Conservation (phyloP, 2,329 filamentous ascomycete species). For the Phyllosticta citriasiana region DNA sequence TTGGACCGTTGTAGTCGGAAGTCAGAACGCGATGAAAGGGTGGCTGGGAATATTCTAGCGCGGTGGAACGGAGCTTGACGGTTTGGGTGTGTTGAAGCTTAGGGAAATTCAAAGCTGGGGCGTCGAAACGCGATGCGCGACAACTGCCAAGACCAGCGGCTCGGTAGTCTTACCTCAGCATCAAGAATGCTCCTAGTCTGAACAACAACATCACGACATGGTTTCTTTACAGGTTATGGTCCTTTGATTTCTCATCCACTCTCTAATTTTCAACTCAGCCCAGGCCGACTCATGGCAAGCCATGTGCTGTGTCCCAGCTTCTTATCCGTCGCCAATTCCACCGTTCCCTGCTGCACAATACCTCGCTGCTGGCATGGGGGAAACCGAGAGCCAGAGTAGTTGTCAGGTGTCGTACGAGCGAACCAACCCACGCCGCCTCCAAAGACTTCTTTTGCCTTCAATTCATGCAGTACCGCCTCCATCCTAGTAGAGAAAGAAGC, state of each 20-base stretch:
- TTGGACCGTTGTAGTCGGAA: background rate
- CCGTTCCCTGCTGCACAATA: background rate
- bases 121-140: background rate
- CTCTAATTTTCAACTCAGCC: background rate
- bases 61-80: background rate
- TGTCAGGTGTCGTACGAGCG: background rate
- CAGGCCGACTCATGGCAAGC: background rate
- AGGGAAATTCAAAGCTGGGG: background rate
- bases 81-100: background rate
- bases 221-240: background rate
- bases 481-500: background rate
- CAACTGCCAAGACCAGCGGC: background rate
- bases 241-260: background rate
- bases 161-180: background rate
- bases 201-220: background rate
- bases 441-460: background rate
- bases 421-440: background rate
- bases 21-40: background rate
- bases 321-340: background rate
- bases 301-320: constrained; percentile 3
- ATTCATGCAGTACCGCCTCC: background rate
- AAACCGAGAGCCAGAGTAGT: background rate
- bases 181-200: background rate
- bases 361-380: background rate
- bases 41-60: background rate